Percentiles rank a stretch among this genome's conserved stretches.
These are phyloP conservation scores for Yamadazyma dushanensis DNA, from an alignment of 1,139 yeast genomes.

Conservation along the genomic window DNA sequence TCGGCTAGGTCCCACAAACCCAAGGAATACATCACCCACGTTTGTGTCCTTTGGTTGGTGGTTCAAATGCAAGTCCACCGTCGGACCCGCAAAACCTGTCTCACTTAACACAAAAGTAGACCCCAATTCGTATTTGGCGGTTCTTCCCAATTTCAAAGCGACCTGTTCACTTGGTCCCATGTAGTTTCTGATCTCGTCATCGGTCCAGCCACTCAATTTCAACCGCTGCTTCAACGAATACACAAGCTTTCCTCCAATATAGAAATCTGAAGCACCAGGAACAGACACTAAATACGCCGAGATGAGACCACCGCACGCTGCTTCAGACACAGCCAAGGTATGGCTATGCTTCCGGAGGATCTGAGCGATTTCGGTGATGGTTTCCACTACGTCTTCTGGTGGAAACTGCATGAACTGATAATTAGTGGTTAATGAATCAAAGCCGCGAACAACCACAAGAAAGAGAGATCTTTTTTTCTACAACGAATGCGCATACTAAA, in stretches of 20 bases:
- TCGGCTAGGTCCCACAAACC: constrained; percentile 66
- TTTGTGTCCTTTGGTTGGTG: constrained; percentile 20
- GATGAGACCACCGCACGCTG: constrained; percentile 86
- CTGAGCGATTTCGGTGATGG: constrained; percentile 58
- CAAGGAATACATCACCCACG: constrained; percentile 72
- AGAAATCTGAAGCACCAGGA: constrained; percentile 83
- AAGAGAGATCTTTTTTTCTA: too few species aligned
- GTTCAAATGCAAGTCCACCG: constrained; percentile 43
- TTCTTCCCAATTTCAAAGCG: constrained; percentile 74
- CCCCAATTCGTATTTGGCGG: constrained; percentile 76
- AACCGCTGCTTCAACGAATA: constrained; percentile 75
- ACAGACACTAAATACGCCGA: constrained; percentile 78
- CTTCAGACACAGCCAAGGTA: constrained; percentile 79
- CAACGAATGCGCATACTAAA: too few species aligned
- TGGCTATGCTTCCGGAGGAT: constrained; percentile 53
- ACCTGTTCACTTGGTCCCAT: constrained; percentile 84
- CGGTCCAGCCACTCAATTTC: constrained; percentile 76
- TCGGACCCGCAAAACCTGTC: constrained; percentile 87
- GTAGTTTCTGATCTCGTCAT: constrained; percentile 63
- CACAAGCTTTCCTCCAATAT: constrained; percentile 80
- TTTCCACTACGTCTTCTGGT: constrained; percentile 49
- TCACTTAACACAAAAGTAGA: constrained; percentile 80
- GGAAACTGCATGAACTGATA: constrained; percentile 65
- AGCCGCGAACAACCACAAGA: too few species aligned
- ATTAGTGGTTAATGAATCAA: too few species aligned